phyloP scores from a whole-genome alignment of 306 rosid species.

The Carpinus fangiana region DNA sequence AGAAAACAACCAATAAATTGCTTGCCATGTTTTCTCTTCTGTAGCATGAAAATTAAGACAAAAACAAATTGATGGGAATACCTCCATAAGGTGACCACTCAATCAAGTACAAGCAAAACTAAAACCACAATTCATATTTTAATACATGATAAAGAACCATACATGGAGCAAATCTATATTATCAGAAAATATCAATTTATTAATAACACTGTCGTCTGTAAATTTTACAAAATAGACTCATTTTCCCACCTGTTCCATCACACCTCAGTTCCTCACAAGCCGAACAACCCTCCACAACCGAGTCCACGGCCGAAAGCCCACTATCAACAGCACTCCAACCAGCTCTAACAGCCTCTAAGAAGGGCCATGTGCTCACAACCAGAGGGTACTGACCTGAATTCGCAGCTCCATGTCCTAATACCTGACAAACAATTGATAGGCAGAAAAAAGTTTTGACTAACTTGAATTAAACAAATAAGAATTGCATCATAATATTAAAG shows the following conservation, averaged over 20 bases:
- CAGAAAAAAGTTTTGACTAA: not conserved
- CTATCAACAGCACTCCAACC: slow-evolving; percentile 76
- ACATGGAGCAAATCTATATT: not conserved
- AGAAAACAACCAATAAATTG: not conserved
- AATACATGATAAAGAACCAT: not conserved
- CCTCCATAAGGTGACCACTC: not conserved
- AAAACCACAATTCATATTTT: not conserved
- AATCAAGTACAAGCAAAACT: slow-evolving; percentile 13
- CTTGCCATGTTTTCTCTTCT: not conserved
- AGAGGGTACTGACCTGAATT: slow-evolving; percentile 51
- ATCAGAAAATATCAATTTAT: not conserved
- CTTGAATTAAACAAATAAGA: slow-evolving; percentile 2
- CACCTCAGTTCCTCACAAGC: slow-evolving; percentile 87
- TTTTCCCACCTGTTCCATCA: slow-evolving; percentile 83
- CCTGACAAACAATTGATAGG: slow-evolving; percentile 35
- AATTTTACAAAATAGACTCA: slow-evolving; percentile 10
- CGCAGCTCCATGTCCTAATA: slow-evolving; percentile 43
- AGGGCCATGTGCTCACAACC: slow-evolving; percentile 97
- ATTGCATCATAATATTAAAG: not conserved
- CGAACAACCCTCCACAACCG: slow-evolving; percentile 90
- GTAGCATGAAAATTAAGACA: not conserved
- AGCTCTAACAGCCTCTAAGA: slow-evolving; percentile 82
- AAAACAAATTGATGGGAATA: not conserved
- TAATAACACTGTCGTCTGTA: not conserved
- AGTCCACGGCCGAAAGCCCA: slow-evolving; percentile 79